Conservation (phyloP, 305 asterid genomes). For the Plantago lanceolata region DNA sequence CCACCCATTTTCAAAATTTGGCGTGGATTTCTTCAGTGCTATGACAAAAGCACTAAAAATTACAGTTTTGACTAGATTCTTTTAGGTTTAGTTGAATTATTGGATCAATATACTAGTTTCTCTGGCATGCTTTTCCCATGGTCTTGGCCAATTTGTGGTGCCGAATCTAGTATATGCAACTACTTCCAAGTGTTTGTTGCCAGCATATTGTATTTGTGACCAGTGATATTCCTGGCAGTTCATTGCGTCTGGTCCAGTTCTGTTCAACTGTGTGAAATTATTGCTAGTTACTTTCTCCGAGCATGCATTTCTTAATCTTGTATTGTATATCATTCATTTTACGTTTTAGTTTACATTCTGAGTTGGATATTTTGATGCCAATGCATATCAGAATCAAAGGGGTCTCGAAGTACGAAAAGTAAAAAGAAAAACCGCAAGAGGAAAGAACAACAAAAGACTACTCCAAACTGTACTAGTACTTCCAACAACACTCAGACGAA, state of each 20-base stretch:
- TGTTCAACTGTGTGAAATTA: neutral
- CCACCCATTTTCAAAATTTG: too few species aligned
- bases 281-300: constrained; percentile 13
- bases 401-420: constrained; percentile 49
- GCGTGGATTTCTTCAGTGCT: too few species aligned
- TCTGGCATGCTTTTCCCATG: too few species aligned
- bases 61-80: too few species aligned
- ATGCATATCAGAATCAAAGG: constrained; percentile 57
- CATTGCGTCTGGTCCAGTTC: constrained; percentile 11
- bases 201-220: neutral
- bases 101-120: neutral
- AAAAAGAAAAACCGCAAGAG: constrained; percentile 85
- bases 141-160: constrained; percentile 1
- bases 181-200: constrained; percentile 6
- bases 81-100: neutral
- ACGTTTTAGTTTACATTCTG: constrained; percentile 5
- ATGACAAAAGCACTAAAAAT: too few species aligned
- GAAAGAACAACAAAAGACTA: constrained; percentile 69
- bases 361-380: constrained; percentile 19
- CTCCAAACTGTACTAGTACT: constrained; percentile 39
- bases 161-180: neutral
- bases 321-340: constrained; percentile 10
- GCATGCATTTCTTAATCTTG: constrained; percentile 5
- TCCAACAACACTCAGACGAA: constrained; percentile 45
- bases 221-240: neutral